Evolutionary conservation across 306 rosid species (phyloP), one percentile per base, ranked within the genome.

Genomic region (Psophocarpus tetragonolobus): DNA sequence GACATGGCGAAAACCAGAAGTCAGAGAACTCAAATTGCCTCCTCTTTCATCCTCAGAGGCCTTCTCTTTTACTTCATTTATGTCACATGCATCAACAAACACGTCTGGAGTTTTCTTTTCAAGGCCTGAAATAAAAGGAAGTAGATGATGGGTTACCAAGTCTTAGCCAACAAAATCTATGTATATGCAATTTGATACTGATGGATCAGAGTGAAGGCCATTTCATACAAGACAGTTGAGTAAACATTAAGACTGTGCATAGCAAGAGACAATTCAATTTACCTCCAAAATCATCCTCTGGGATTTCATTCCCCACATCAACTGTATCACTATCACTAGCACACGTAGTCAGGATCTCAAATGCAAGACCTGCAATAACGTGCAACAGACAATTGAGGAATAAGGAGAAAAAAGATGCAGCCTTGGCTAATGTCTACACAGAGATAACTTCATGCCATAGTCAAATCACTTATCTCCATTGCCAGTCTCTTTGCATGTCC

Each of bases 91-190:
- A 42, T 84, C 56, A 42, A 77, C 68, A 68, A 80, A 83, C 66
- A 83, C 63, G 70, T 88, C 80, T 48, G 86, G 82, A 71, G 58
- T 74, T 83, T 66, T 79, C 14, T 67, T 80, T 23, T 82, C 90
- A 50, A 80, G 80, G 76, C 83, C 95, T 84, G 85, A 78, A 76
- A 60, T 61, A 83, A 41, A 35, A 26, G 76, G 44, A 78, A 17
- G 77, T 15, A 44, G 68, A 76, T 17, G 39, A 79, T 33, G 68
- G 11, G 57, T 75, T 61, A 64, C 38, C 60, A 68, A 57, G 44
- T 45, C 67, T 68, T 57, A 58, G 72, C 44, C 26, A 68, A 70
- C 17, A 42, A 48, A 73, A 60, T 30, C 73, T 32, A 63, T 72
- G 48, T 51, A 48, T 13, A 21, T 24, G 65, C n/a, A 74, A 64